Percentiles rank a stretch among this genome's conserved stretches.
phyloP scores from a whole-genome alignment of 306 rosid genomes.

The Sophora flavescens region DNA sequence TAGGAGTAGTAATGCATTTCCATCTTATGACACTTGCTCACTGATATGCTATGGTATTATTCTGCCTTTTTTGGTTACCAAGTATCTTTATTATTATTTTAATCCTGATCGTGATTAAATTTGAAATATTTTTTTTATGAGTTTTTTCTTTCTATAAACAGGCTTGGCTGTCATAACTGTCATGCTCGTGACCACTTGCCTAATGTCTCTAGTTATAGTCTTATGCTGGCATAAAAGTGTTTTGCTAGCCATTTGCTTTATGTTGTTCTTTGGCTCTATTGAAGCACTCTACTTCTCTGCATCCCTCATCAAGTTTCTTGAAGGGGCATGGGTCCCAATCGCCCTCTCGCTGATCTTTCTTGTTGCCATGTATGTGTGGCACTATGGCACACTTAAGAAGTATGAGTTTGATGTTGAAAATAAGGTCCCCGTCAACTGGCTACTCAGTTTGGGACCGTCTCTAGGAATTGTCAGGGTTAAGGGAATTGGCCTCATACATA shows the following conservation, averaged over 20 bases:
- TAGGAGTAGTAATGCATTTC: background rate
- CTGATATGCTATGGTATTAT: background rate
- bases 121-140: constrained; percentile 2
- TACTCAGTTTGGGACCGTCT: constrained; percentile 76
- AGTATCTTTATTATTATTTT: background rate
- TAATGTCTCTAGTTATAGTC: constrained; percentile 95
- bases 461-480: constrained; percentile 91
- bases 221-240: constrained; percentile 85
- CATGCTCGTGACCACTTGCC: constrained; percentile 93
- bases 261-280: constrained; percentile 89
- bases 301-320: constrained; percentile 90
- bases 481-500: constrained; percentile 95
- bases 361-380: constrained; percentile 89
- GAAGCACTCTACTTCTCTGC: constrained; percentile 99
- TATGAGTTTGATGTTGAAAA: constrained; percentile 95
- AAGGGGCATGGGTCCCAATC: constrained; percentile 98
- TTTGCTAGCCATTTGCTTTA: constrained; percentile 72
- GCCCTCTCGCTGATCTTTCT: constrained; percentile 94
- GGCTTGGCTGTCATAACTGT: constrained; percentile 98
- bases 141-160: constrained; percentile 46
- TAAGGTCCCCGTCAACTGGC: constrained; percentile 96
- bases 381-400: constrained; percentile 90
- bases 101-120: background rate
- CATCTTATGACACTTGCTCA: background rate
- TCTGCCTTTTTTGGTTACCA: background rate